These are phyloP conservation scores for Clarireedia sp. DNA, from an alignment of 2,329 filamentous ascomycete species.

Conservation along the genomic window DNA sequence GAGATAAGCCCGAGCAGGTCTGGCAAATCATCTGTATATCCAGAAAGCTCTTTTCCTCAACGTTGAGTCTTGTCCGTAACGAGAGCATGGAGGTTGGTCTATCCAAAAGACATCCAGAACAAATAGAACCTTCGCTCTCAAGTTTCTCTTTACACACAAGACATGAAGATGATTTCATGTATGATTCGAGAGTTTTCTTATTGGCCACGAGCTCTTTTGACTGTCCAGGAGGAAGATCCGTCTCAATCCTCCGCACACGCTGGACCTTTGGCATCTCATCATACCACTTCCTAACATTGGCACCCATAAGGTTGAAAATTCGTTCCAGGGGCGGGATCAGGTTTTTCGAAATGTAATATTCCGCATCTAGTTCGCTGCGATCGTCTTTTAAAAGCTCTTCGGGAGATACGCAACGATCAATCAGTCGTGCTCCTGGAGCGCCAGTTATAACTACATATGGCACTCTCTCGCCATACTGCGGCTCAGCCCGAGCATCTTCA, in stretches of 20 bases:
- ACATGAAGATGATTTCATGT: slow-evolving; percentile 76
- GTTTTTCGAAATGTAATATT: slow-evolving; percentile 97
- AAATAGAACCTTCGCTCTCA: slow-evolving; percentile 44
- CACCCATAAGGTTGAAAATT: slow-evolving; percentile 93
- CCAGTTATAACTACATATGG: slow-evolving; percentile 91
- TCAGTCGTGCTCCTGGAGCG: slow-evolving; percentile 73
- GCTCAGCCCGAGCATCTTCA: slow-evolving; percentile 75
- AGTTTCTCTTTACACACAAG: slow-evolving; percentile 55
- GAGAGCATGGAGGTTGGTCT: slow-evolving; percentile 53
- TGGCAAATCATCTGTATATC: slow-evolving; percentile 68
- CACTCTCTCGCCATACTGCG: slow-evolving; percentile 90
- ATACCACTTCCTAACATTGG: slow-evolving; percentile 85
- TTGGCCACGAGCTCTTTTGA: slow-evolving; percentile 32
- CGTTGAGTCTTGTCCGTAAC: slow-evolving; percentile 54
- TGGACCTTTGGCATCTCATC: slow-evolving; percentile 94
- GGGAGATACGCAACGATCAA: slow-evolving; percentile 84
- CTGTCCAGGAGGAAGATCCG: slow-evolving; percentile 24
- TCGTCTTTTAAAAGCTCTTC: slow-evolving; percentile 72
- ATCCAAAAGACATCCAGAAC: slow-evolving; percentile 46
- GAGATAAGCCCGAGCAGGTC: slow-evolving; percentile 67
- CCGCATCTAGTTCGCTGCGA: slow-evolving; percentile 75
- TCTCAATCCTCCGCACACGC: slow-evolving; percentile 50
- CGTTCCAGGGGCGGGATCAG: slow-evolving; percentile 89
- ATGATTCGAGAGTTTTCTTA: slow-evolving; percentile 80
- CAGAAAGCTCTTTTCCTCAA: slow-evolving; percentile 53